A percentile compares a stretch with the other conserved stretches of the same genome.
Conservation (phyloP, 352 stramenopile species). For the Peronosclerospora sorghi region DNA sequence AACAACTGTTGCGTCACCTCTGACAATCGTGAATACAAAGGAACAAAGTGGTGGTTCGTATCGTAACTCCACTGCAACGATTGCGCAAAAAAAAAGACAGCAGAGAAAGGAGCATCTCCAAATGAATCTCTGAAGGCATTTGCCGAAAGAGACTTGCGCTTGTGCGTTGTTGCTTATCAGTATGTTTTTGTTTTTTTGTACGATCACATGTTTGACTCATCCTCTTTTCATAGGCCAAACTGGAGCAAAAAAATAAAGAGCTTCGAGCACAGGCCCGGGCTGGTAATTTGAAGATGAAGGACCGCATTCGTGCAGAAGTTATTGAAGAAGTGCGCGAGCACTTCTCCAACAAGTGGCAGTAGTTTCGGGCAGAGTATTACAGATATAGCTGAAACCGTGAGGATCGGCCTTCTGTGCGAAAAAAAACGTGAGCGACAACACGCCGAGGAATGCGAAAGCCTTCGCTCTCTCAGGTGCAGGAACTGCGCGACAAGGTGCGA, state of each 20-base stretch:
- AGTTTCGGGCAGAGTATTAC: slow-evolving; percentile 48
- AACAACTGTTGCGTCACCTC: slow-evolving; percentile 3
- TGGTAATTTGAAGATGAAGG: slow-evolving; percentile 50
- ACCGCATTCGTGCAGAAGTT: slow-evolving; percentile 47
- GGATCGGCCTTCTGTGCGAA: slow-evolving; percentile 22
- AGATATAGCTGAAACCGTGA: slow-evolving; percentile 21
- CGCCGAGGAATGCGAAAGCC: slow-evolving; percentile 33
- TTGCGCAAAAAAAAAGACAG: slow-evolving; percentile 2
- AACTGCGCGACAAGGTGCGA: slow-evolving; percentile 51
- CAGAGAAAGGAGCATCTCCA: slow-evolving; percentile 16
- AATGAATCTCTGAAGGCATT: slow-evolving; percentile 22
- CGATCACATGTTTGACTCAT: neutral
- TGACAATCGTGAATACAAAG: slow-evolving; percentile 3
- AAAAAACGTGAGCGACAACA: slow-evolving; percentile 29
- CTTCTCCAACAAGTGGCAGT: slow-evolving; percentile 45
- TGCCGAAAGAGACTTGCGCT: slow-evolving; percentile 19
- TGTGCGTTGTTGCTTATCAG: slow-evolving; percentile 4
- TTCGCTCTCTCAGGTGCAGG: slow-evolving; percentile 49
- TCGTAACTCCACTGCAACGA: neutral
- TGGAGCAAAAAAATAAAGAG: slow-evolving; percentile 57
- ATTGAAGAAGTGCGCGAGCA: slow-evolving; percentile 61
- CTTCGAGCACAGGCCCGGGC: slow-evolving; percentile 35
- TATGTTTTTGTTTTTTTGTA: neutral
- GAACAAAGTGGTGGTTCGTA: slow-evolving; percentile 11
- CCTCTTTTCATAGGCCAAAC: slow-evolving; percentile 17